Base-by-base conservation (phyloP, 1,139 yeast species). In the Candida sp. region DNA sequence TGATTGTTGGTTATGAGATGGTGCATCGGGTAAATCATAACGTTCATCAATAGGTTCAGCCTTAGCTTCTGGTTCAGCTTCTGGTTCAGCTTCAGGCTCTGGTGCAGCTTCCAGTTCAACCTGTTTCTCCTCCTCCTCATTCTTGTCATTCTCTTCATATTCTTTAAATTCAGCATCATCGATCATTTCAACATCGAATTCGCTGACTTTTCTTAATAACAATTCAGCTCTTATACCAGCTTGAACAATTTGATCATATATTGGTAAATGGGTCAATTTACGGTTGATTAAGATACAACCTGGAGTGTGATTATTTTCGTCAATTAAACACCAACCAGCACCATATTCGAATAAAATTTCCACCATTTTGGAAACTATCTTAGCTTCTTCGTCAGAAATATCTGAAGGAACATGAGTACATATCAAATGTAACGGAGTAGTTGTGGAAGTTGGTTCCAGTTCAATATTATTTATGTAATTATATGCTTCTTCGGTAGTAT, bases 211-310 rank as follows among this genome's bases (percentile, higher is more conserved):
- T 49, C 97, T 72, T 49, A 91, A 70, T 29, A 91, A 68, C 32
- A 91, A 70, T 59, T 91, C 98, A 0, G 97, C 95, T 46, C 96
- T 73, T 2, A 89, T 93, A 33, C 98, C 98, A 1, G 97, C 97
- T 46, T 80, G 84, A 2, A 91, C 87, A 37, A 90, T 70, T 48
- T 77, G 73, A 8, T 68, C 57, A 49, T 70, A 73, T 46, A 87
- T 75, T 0, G 70, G 71, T 0, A 68, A 62, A 4, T 63, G 60
- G 43, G 68, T 63, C 44, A 82, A 64, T 2, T 75, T 76, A 43
- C 81, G 70, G 46, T 76, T 77, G 43, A 75, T 70, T 49, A 79
- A 69, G 39, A 84, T 73, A 61, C 93, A 88, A 3, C 95, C 96
- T 0, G 95, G 87, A 0, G 96, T 86, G 50, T 83, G 81, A 51